phyloP scores from a whole-genome alignment of 192 early-diverging fungal genomes.

The Backusella circina region DNA sequence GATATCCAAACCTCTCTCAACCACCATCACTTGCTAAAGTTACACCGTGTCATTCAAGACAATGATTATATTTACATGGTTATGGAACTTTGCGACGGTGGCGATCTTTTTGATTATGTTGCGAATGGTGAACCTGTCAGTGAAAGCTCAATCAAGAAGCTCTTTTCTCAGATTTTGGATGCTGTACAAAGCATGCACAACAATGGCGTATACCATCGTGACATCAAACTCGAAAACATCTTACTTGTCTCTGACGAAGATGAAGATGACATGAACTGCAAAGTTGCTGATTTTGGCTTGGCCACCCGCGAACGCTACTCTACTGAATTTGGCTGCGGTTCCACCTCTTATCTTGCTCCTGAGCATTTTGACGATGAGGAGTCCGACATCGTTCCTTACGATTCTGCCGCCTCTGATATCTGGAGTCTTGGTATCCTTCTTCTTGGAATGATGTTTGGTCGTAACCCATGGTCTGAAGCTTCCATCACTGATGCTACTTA shows the following conservation, averaged over 20 bases:
- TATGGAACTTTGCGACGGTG: slow-evolving; percentile 92
- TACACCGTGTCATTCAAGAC: slow-evolving; percentile 89
- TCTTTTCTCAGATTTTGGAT: slow-evolving; percentile 80
- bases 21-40: slow-evolving; percentile 85
- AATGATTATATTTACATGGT: slow-evolving; percentile 86
- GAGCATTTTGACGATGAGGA: slow-evolving; percentile 48
- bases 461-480: slow-evolving; percentile 76
- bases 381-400: slow-evolving; percentile 36
- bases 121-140: slow-evolving; percentile 48
- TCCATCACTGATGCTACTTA: slow-evolving; percentile 44
- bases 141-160: slow-evolving; percentile 47
- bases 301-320: slow-evolving; percentile 74
- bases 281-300: slow-evolving; percentile 95
- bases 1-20: slow-evolving; percentile 52
- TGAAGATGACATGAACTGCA: slow-evolving; percentile 29
- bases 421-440: slow-evolving; percentile 81
- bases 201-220: slow-evolving; percentile 85
- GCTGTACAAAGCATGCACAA: slow-evolving; percentile 79
- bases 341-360: slow-evolving; percentile 87
- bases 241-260: slow-evolving; percentile 41
- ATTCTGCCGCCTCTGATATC: slow-evolving; percentile 64
- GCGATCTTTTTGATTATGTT: slow-evolving; percentile 95
- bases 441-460: slow-evolving; percentile 70
- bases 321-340: slow-evolving; percentile 84
- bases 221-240: slow-evolving; percentile 93